Base-by-base conservation (phyloP, 495 filamentous ascomycete genomes). In the Halenospora varia region DNA sequence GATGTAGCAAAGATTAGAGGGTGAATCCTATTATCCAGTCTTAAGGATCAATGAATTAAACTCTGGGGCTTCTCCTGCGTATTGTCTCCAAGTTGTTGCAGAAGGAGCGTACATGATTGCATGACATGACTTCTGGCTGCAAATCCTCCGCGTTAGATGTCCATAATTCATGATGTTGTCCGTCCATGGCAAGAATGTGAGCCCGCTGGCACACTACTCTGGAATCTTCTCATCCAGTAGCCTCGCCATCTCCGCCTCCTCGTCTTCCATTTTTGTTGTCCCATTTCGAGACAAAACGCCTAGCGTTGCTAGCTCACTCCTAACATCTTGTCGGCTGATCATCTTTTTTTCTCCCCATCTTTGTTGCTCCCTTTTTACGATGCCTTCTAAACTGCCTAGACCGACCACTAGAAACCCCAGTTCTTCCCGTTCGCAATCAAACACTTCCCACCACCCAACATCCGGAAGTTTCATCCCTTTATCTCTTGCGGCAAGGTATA, bases 351-450 rank as follows among this genome's bases (percentile, higher is more conserved):
- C 61, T 11, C 68, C 66, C 47, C 63, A 65, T 49, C 69, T 66
- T 45, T 70, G 73, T 19, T 64, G 67, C 46, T 69, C 64, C 52
- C 75, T 72, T 59, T 70, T 72, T 59, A 82, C 85, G 71, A 88
- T 92, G 0, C 82, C 85, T 61, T 88, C 86, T 46, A 93, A 76
- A 55, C 93, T 96, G 48, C 81, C 73, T 83, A 98, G 84, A 0
- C 77, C 92, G 23, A 96, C 89, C 11, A 96, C 93, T 61, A 98
- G 65, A 64, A 97, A 97, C 2, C 94, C 94, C 48, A 97, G 75
- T 68, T 96, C 92, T 77, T 98, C 94, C 19, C 95, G 78, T 49
- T 97, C 93, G n/a, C 92, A 89, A 74, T 98, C 94, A 70, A 98
- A 97, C 0, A 97, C 88, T 72, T 95, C 92, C 94, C 94, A 98